Conservation (phyloP, 202 grass and related monocot species). For the Dendrocalamus latiflorus region DNA sequence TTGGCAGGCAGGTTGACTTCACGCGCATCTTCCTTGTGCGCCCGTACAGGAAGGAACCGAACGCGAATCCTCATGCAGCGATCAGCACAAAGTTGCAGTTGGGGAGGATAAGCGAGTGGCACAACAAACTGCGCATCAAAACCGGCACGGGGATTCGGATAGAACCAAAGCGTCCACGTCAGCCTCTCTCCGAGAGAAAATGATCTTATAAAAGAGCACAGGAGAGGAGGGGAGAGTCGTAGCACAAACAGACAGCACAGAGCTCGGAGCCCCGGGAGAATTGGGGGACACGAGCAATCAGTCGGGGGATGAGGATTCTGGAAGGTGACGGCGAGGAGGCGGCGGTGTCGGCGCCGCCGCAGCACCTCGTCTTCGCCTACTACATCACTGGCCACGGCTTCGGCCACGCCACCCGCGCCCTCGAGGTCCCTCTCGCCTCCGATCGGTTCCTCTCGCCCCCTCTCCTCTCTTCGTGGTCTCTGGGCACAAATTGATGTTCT, state of each 20-base stretch:
- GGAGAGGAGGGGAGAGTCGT: not conserved
- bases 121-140: not conserved
- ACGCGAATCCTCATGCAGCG: too few species aligned
- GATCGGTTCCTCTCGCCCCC: not conserved
- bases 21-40: too few species aligned
- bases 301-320: conserved; percentile 35
- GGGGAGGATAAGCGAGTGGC: not conserved
- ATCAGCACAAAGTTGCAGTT: not conserved
- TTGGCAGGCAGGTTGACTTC: too few species aligned
- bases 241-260: not conserved
- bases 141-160: not conserved
- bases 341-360: not conserved
- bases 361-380: conserved; percentile 66
- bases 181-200: not conserved
- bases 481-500: not conserved
- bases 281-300: not conserved
- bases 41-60: too few species aligned
- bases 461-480: not conserved
- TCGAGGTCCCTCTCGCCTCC: conserved; percentile 43
- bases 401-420: conserved; percentile 86
- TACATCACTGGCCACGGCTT: conserved; percentile 96
- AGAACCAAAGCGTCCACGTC: conserved; percentile 2
- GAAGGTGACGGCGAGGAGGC: conserved; percentile 9
- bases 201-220: not conserved
- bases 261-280: not conserved